Evolutionary conservation across 1,284 basidiomycete species (phyloP).

Genomic region (Ganoderma meredithae): DNA sequence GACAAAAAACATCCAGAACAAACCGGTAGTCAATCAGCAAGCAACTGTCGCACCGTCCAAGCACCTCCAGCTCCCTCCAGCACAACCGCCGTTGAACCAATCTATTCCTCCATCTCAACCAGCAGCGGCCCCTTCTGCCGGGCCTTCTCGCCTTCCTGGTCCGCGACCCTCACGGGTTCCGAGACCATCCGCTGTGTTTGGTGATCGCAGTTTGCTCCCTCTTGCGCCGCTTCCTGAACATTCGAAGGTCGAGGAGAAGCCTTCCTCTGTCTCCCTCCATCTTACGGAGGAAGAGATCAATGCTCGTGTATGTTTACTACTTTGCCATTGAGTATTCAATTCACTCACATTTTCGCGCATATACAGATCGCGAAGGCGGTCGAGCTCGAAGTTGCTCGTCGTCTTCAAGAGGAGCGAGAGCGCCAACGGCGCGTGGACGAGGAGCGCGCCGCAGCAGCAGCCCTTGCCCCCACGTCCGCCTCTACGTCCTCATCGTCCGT

Average conservation of each 20-base stretch:
- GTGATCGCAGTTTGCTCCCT: constrained; percentile 29
- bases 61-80: constrained; percentile 60
- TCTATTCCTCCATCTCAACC: constrained; percentile 41
- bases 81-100: constrained; percentile 54
- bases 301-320: constrained; percentile 58
- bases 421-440: constrained; percentile 44
- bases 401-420: constrained; percentile 64
- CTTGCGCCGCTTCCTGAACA: constrained; percentile 11
- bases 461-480: constrained; percentile 10
- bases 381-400: constrained; percentile 72
- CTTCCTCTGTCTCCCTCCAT: constrained; percentile 20
- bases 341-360: constrained; percentile 1
- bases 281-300: constrained; percentile 76
- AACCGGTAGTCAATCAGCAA: constrained; percentile 75
- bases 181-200: constrained; percentile 29
- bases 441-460: constrained; percentile 3
- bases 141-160: constrained; percentile 22
- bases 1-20: constrained; percentile 84
- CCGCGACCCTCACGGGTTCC: constrained; percentile 44
- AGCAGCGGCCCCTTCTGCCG: not conserved
- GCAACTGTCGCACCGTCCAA: constrained; percentile 51
- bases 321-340: not conserved
- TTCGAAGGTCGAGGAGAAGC: constrained; percentile 10
- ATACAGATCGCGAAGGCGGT: constrained; percentile 73
- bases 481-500: constrained; percentile 14